Evolutionary conservation across 148 eudicot species (phyloP).

Genomic region (Vaccinium darrowii): DNA sequence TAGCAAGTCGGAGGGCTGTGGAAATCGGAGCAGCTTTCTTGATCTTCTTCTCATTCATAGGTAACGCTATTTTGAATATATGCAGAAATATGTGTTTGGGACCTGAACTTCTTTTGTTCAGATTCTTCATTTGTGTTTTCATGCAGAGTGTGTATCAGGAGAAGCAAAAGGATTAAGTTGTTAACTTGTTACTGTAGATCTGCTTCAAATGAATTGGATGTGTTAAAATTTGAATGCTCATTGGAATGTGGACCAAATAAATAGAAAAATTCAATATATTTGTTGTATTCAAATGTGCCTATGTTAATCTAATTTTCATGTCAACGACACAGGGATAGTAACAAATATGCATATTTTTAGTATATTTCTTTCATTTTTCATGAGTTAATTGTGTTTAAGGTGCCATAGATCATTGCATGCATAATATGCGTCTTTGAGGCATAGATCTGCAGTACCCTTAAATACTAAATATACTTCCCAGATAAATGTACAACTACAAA

Average conservation of each 20-base stretch:
- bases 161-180: conserved; percentile 1
- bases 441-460: background rate
- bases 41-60: conserved; percentile 72
- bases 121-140: conserved; percentile 2
- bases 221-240: background rate
- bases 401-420: background rate
- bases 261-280: background rate
- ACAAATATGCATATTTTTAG: background rate
- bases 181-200: background rate
- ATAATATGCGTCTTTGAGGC: too few relatives aligned
- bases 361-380: background rate
- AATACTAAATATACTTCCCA: background rate
- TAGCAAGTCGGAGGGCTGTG: conserved; percentile 70
- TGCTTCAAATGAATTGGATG: background rate
- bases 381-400: background rate
- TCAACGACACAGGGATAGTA: background rate
- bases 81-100: background rate
- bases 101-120: background rate
- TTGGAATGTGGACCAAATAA: background rate
- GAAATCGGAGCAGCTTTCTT: conserved; percentile 75
- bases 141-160: background rate
- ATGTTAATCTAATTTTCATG: background rate
- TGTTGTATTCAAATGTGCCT: background rate
- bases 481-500: background rate
- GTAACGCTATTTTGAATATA: conserved; percentile 30